A percentile compares a stretch with the other conserved stretches of the same genome.
phyloP scores from a whole-genome alignment of 148 eudicot genomes.

The Linanthus parryae region DNA sequence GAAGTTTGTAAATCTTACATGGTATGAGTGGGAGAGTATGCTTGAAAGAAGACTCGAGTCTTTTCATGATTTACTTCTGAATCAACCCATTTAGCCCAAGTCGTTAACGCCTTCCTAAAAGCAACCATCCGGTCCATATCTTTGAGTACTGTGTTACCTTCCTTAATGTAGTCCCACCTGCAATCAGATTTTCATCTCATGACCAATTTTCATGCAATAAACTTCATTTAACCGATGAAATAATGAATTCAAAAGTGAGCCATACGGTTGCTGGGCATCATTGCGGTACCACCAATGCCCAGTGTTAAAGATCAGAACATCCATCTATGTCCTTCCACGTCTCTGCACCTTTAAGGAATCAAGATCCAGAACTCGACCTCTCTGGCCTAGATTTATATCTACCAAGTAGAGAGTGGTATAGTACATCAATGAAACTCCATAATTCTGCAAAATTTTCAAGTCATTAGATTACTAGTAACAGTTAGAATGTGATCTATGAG shows the following conservation, averaged over 20 bases:
- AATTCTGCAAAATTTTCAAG: no score
- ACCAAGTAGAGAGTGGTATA: slow-evolving; percentile 45
- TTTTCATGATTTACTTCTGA: slow-evolving; percentile 24
- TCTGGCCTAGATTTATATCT: slow-evolving; percentile 28
- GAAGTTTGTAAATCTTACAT: slow-evolving; percentile 29
- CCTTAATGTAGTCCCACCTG: slow-evolving; percentile 61
- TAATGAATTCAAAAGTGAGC: background rate
- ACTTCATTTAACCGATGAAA: no score
- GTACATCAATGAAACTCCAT: slow-evolving; percentile 27
- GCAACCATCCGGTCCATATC: slow-evolving; percentile 53
- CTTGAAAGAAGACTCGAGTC: slow-evolving; percentile 62
- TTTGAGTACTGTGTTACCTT: slow-evolving; percentile 18
- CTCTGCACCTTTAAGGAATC: slow-evolving; percentile 42
- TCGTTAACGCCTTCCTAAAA: slow-evolving; percentile 32
- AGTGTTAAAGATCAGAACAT: slow-evolving; percentile 53
- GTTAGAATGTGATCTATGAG: no score
- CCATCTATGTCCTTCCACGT: slow-evolving; percentile 43
- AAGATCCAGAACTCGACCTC: slow-evolving; percentile 49
- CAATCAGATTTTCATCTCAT: background rate
- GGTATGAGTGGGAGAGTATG: slow-evolving; percentile 60
- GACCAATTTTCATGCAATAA: no score
- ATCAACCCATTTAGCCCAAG: slow-evolving; percentile 72
- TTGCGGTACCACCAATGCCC: slow-evolving; percentile 76
- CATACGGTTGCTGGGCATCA: slow-evolving; percentile 58
- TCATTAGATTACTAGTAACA: no score